phyloP scores from a whole-genome alignment of 129 eudicot species.

The Tagetes erecta region DNA sequence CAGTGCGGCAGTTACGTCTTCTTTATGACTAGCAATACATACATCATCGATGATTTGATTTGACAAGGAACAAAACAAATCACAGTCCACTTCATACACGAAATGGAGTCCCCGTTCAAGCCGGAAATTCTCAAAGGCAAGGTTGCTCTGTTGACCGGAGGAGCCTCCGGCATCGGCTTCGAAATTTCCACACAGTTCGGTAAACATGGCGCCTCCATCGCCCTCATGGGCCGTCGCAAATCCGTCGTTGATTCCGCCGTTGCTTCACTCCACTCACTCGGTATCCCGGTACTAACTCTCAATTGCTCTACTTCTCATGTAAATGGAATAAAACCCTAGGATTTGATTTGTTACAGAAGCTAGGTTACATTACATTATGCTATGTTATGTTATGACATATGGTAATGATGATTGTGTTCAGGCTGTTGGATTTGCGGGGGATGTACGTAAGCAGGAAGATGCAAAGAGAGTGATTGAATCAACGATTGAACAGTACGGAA shows the following conservation, averaged over 20 bases:
- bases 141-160: slow-evolving; percentile 91
- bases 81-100: not conserved
- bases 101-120: slow-evolving; percentile 78
- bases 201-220: slow-evolving; percentile 87
- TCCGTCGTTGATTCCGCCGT: slow-evolving; percentile 69
- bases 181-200: slow-evolving; percentile 91
- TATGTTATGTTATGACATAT: not conserved
- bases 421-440: slow-evolving; percentile 94
- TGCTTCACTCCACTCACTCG: slow-evolving; percentile 57
- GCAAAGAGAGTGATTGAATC: slow-evolving; percentile 75
- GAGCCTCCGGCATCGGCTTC: slow-evolving; percentile 91
- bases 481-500: slow-evolving; percentile 71
- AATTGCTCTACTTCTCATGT: not conserved
- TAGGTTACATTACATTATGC: not conserved
- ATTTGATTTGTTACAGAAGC: not conserved
- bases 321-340: not conserved
- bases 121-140: slow-evolving; percentile 66
- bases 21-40: too few relatives aligned
- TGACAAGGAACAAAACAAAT: too few relatives aligned
- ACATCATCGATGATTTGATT: too few relatives aligned
- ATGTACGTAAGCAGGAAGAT: slow-evolving; percentile 90
- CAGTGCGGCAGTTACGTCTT: too few relatives aligned
- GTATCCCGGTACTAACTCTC: slow-evolving; percentile 54
- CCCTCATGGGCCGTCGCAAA: slow-evolving; percentile 92
- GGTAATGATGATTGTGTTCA: not conserved